These are phyloP conservation scores for Symbiodinium pilosum DNA, from an alignment of 73 alveolate genomes.

Conservation along the genomic window DNA sequence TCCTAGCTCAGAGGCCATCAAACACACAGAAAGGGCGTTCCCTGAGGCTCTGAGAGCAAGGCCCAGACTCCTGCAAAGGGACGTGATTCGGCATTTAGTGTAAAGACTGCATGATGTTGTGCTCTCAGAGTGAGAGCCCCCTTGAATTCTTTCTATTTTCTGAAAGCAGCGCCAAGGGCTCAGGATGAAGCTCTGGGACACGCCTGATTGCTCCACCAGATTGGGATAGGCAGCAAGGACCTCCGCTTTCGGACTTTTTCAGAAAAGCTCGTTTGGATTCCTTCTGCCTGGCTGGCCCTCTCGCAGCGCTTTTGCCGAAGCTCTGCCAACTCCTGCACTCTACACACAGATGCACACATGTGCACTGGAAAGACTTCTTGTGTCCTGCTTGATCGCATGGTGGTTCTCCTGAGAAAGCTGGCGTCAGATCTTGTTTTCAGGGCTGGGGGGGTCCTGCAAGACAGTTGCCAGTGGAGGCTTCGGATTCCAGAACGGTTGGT, in stretches of 20 bases:
- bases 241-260: too few species aligned
- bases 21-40: neutral
- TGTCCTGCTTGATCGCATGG: too few species aligned
- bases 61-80: neutral
- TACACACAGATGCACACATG: too few species aligned
- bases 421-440: too few species aligned
- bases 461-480: constrained; percentile 18
- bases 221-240: neutral
- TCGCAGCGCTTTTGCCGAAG: too few species aligned
- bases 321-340: too few species aligned
- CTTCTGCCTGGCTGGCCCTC: too few species aligned
- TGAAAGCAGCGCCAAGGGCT: neutral
- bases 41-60: neutral
- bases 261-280: too few species aligned
- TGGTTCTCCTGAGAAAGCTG: too few species aligned
- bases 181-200: neutral
- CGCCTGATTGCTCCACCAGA: neutral
- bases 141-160: neutral
- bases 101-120: too few species aligned
- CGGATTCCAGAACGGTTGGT: constrained; percentile 32
- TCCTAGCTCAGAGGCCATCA: neutral
- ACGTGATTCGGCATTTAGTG: too few species aligned
- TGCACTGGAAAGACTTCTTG: too few species aligned
- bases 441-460: constrained; percentile 62
- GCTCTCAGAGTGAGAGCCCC: neutral